Evolutionary conservation across 2,329 filamentous ascomycete species (phyloP), one percentile per base, ranked within the genome.

Genomic region (Sclerotinia spermophila): DNA sequence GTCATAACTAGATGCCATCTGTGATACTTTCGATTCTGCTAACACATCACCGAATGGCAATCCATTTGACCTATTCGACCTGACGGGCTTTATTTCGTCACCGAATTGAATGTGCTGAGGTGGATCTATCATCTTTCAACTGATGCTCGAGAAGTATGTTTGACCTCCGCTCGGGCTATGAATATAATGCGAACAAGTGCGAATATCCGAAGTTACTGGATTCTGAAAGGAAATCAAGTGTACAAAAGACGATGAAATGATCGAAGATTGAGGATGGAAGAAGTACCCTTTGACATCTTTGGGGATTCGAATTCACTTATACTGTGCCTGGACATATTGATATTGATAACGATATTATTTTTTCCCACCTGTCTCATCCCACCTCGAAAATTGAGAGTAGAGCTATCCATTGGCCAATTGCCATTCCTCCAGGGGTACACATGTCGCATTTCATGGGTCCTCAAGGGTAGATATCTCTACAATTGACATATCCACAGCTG

Each of bases 21-120:
- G 73, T 3, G 72, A 69, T 30, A 75, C 56, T 51, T 71, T 64
- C 21, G 71, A 68, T 8, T 73, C 72, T 48, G 73, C 42, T 11
- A 68, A 48, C 2, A 61, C 61, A 51, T 44, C 67, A 13, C 55
- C 44, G 62, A 73, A 72, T 38, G 53, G 44, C 19, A 61, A 42
- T n/a, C 64, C 64, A n/a, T 60, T 61, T 27, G 62, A 58, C 11
- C 5, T 33, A 30, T 69, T 53, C 3, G 72, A 71, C 48, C 71
- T 74, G 11, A 73, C 72, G 30, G 74, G 74, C 65, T 69, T 70
- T 53, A 77, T 77, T 3, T 74, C 74, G 27, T 77, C 75, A 40
- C 70, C 72, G 38, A 75, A 75, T 24, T 76, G 75, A 33, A 75
- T 72, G n/a, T 56, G 73, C 19, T 70, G 72, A 21, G 45, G 45